Percentiles rank a stretch among this genome's conserved stretches.
Conservation (phyloP, 108 stramenopile species). For the Skeletonema marinoi region DNA sequence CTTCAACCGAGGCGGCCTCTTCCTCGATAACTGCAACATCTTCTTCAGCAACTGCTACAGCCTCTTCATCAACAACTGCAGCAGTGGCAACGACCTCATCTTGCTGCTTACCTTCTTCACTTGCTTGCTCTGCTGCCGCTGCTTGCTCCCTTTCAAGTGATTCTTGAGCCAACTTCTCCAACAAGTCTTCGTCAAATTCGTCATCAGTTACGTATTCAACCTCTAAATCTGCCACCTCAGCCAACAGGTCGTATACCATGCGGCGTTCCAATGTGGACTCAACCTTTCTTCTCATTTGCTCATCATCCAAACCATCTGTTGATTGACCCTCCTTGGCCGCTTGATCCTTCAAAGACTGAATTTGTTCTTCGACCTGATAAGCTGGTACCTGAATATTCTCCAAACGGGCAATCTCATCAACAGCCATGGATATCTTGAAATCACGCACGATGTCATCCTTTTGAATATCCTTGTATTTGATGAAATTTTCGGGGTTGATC, state of each 20-base stretch:
- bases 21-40: not conserved
- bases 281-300: conserved; percentile 68
- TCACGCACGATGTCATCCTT: conserved; percentile 76
- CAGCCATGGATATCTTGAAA: conserved; percentile 86
- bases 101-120: conserved; percentile 21
- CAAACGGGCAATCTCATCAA: conserved; percentile 82
- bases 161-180: conserved; percentile 82
- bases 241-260: conserved; percentile 82
- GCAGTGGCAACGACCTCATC: conserved; percentile 7
- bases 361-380: conserved; percentile 85
- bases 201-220: conserved; percentile 70
- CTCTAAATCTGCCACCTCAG: conserved; percentile 73
- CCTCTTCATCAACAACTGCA: conserved; percentile 1
- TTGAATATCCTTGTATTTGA: conserved; percentile 92
- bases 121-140: conserved; percentile 14
- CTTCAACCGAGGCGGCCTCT: conserved; percentile 1
- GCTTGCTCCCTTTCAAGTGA: conserved; percentile 64
- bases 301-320: conserved; percentile 73
- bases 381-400: conserved; percentile 81
- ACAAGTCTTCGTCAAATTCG: conserved; percentile 74
- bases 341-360: conserved; percentile 76
- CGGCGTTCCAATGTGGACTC: conserved; percentile 80
- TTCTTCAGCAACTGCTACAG: conserved; percentile 20
- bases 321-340: conserved; percentile 50
- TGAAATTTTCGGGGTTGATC: conserved; percentile 91